Percentiles rank a stretch among this genome's conserved stretches.
phyloP scores from a whole-genome alignment of 2,329 filamentous ascomycete species.

The Trichophyton benhamiae region DNA sequence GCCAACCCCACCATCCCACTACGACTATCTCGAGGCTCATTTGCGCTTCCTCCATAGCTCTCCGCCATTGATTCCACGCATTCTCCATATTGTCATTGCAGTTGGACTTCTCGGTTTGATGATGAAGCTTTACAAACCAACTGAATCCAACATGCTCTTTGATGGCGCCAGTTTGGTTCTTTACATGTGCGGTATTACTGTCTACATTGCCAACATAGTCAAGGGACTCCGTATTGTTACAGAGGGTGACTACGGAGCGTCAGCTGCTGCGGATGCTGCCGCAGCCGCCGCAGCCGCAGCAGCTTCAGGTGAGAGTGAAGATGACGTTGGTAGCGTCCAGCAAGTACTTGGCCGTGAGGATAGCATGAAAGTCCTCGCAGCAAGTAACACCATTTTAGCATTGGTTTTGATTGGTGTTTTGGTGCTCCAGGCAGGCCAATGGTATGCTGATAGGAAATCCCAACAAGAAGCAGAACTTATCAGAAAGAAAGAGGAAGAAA shows the following conservation, averaged over 20 bases:
- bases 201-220: slow-evolving; percentile 93
- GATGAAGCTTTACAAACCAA: slow-evolving; percentile 86
- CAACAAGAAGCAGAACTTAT: slow-evolving; percentile 61
- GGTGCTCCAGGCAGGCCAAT: slow-evolving; percentile 89
- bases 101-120: slow-evolving; percentile 83
- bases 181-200: slow-evolving; percentile 74
- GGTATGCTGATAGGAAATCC: slow-evolving; percentile 96
- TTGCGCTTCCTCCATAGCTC: slow-evolving; percentile 83
- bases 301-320: slow-evolving; percentile 18
- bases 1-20: slow-evolving; percentile 47
- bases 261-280: neutral
- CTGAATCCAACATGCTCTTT: slow-evolving; percentile 91
- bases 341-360: slow-evolving; percentile 72
- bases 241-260: slow-evolving; percentile 51
- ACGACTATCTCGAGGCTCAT: slow-evolving; percentile 76
- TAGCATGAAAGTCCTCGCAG: slow-evolving; percentile 76
- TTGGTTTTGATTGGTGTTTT: slow-evolving; percentile 83
- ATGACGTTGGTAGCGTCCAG: slow-evolving; percentile 42
- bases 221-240: slow-evolving; percentile 81
- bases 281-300: neutral
- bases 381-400: slow-evolving; percentile 91
- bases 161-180: slow-evolving; percentile 61
- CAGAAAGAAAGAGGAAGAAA: slow-evolving; percentile 42
- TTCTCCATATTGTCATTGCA: slow-evolving; percentile 85
- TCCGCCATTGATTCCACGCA: slow-evolving; percentile 79